phyloP scores from a whole-genome alignment of 768 basidiomycete species.

The Rhizopogon vesiculosus region DNA sequence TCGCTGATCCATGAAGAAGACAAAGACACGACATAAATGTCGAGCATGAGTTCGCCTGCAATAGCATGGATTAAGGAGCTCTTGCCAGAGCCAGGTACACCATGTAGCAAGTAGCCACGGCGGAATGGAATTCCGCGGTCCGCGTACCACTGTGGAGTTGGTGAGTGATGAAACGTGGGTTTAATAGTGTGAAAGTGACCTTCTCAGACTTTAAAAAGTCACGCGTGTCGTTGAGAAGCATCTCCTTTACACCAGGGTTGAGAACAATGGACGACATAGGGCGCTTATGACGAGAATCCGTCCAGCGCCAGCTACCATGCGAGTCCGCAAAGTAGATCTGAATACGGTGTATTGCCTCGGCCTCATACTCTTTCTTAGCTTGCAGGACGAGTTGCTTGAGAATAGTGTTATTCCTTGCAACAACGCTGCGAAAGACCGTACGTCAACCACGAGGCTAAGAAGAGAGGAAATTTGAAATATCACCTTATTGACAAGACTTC shows the following conservation, averaged over 20 bases:
- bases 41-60: slow-evolving; percentile 84
- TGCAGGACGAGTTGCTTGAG: slow-evolving; percentile 87
- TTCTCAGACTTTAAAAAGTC: slow-evolving; percentile 85
- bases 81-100: slow-evolving; percentile 84
- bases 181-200: slow-evolving; percentile 32
- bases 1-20: slow-evolving; percentile 88
- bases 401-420: slow-evolving; percentile 78
- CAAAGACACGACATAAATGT: slow-evolving; percentile 88
- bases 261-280: slow-evolving; percentile 87
- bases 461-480: slow-evolving; percentile 13
- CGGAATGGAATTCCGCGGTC: slow-evolving; percentile 91
- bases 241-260: slow-evolving; percentile 86
- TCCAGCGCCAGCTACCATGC: slow-evolving; percentile 85
- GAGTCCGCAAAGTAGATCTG: slow-evolving; percentile 90
- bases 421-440: slow-evolving; percentile 47
- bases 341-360: slow-evolving; percentile 80
- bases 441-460: slow-evolving; percentile 5
- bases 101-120: slow-evolving; percentile 80
- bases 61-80: slow-evolving; percentile 83
- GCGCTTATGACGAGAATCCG: slow-evolving; percentile 81
- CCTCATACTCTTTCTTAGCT: slow-evolving; percentile 87
- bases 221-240: slow-evolving; percentile 75
- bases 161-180: slow-evolving; percentile 3
- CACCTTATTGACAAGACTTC: slow-evolving; percentile 78
- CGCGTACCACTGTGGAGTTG: slow-evolving; percentile 70